These are phyloP conservation scores for Secale cereale DNA, from an alignment of 176 grass and related monocot genomes.

Conservation along the genomic window DNA sequence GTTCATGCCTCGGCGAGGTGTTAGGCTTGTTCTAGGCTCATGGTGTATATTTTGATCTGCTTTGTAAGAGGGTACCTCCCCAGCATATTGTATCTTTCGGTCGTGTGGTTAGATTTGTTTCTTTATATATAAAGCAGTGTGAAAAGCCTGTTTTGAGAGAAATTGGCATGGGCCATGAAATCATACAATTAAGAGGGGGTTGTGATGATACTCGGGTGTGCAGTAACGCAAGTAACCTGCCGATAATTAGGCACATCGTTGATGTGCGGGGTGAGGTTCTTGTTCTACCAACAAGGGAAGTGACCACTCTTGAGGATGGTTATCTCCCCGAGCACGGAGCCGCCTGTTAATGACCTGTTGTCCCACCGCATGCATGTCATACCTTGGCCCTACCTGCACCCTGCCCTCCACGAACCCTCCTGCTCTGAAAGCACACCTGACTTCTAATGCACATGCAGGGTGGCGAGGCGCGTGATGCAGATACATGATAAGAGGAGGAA, in stretches of 20 bases:
- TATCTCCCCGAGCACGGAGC: slow-evolving; percentile 94
- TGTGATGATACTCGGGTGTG: background rate
- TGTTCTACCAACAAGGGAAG: slow-evolving; percentile 96
- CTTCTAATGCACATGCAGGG: background rate
- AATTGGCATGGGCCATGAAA: no score
- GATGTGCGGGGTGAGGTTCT: slow-evolving; percentile 77
- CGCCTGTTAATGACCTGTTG: slow-evolving; percentile 90
- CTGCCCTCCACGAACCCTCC: background rate
- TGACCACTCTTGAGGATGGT: slow-evolving; percentile 98
- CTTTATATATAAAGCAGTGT: no score
- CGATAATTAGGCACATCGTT: slow-evolving; percentile 95
- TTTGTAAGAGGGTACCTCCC: no score
- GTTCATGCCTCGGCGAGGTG: no score
- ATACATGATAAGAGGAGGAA: background rate
- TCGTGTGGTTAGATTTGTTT: no score
- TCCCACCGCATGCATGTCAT: slow-evolving; percentile 34
- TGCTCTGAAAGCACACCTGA: background rate
- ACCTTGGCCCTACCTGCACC: slow-evolving; percentile 23
- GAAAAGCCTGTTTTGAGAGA: no score
- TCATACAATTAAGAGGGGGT: no score
- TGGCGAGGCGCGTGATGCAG: background rate
- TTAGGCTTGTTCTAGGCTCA: no score
- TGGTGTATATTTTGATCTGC: no score
- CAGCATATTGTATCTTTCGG: no score
- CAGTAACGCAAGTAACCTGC: slow-evolving; percentile 51